Evolutionary conservation across 345 rosid genomes (phyloP).

Genomic region (Garcia nutans): DNA sequence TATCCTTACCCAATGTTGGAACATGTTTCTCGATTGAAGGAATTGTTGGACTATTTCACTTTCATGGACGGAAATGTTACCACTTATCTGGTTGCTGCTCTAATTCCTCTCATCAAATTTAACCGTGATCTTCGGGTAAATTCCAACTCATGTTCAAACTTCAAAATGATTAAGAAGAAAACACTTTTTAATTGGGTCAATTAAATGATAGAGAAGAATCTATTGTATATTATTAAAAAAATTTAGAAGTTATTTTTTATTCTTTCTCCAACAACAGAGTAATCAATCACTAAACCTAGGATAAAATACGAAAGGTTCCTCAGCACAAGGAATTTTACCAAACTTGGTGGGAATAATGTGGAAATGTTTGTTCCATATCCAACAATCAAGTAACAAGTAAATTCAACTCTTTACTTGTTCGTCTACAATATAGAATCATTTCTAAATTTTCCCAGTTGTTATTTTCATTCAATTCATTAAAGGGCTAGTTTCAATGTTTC

Average conservation of each 20-base stretch:
- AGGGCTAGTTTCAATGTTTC: conserved; percentile 1
- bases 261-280: too few relatives aligned
- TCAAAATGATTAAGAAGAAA: too few relatives aligned
- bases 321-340: neutral
- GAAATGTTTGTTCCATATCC: neutral
- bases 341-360: too few relatives aligned
- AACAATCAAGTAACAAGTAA: neutral
- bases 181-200: neutral
- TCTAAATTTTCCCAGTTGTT: neutral
- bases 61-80: conserved; percentile 62
- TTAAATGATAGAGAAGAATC: neutral
- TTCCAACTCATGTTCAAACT: conserved; percentile 3
- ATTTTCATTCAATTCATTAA: neutral
- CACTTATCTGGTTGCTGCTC: conserved; percentile 52
- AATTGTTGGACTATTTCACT: conserved; percentile 77
- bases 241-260: too few relatives aligned
- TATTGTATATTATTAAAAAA: too few relatives aligned
- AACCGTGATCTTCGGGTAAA: conserved; percentile 68
- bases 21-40: conserved; percentile 68
- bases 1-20: conserved; percentile 66
- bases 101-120: conserved; percentile 68
- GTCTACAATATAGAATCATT: neutral
- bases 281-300: too few relatives aligned
- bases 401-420: conserved; percentile 2
- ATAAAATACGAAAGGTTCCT: too few relatives aligned